Conservation (phyloP, 1,284 basidiomycete genomes). For the Earliella scabrosa region DNA sequence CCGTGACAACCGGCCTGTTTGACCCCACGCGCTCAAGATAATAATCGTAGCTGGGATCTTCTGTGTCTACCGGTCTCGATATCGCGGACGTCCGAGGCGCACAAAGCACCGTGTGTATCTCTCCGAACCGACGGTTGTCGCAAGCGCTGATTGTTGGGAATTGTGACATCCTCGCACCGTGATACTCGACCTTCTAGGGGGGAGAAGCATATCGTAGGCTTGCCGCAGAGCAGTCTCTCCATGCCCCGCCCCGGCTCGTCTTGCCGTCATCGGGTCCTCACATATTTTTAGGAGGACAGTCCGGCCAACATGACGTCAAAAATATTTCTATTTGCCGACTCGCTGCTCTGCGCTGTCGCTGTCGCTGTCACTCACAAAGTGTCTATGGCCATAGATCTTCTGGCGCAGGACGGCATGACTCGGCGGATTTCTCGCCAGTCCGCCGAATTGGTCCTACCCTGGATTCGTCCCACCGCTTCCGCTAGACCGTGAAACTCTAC, state of each 20-base stretch:
- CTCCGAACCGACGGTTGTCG: constrained; percentile 4
- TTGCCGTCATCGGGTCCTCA: background rate
- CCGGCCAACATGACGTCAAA: constrained; percentile 17
- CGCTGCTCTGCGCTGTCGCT: background rate
- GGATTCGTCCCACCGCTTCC: too few relatives aligned
- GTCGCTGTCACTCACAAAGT: constrained; percentile 11
- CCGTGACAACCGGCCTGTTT: constrained; percentile 7
- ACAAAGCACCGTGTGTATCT: constrained; percentile 5
- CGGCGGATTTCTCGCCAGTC: constrained; percentile 7
- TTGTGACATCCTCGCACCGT: background rate
- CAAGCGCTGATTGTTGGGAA: background rate
- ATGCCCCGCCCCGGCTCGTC: background rate
- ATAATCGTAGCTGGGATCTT: constrained; percentile 12
- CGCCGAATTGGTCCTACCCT: constrained; percentile 6
- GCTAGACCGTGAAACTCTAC: background rate
- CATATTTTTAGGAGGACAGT: background rate
- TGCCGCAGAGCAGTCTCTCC: background rate
- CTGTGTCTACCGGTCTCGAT: constrained; percentile 10
- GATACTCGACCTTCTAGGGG: background rate
- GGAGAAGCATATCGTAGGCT: background rate
- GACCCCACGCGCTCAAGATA: constrained; percentile 1
- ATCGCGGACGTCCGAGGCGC: constrained; percentile 1
- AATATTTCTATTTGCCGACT: background rate
- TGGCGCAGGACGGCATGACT: background rate
- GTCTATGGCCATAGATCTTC: constrained; percentile 2